Base-by-base conservation (phyloP, 805 yeast species). In the Saccharomycopsis schoenii region DNA sequence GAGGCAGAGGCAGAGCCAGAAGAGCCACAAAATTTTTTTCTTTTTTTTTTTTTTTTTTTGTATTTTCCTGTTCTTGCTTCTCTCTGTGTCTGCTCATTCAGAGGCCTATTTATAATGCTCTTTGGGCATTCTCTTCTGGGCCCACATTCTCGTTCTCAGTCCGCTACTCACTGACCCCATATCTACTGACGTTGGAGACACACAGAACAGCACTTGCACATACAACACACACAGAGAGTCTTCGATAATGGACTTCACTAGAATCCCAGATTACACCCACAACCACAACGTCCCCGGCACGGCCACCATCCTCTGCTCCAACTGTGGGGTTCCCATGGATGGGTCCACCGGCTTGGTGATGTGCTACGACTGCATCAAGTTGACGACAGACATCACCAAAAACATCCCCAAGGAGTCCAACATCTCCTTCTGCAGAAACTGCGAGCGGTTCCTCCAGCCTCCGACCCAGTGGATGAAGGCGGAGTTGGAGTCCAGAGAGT, bases 311-410 rank as follows among this genome's bases (percentile, higher is more conserved):
- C 83, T 94, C 62, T 94, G 99, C 79, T 91, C 96, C 76, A 90
- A 89, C 86, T 94, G 99, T 86, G 98, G 98, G 76, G 89, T 88
- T 61, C 97, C 98, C 54, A 89, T 94, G 83, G 98, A 94, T 71
- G 98, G 98, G 54, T 89, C 97, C 25, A 76, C 83, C 29, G 97
- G 97, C 14, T 76, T 92, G 61, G 96, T 91, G 34, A 90, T 93
- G 96, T 94, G 99, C 77, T 86, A 89, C 78, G 98, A 94, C 74
- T 94, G 99, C 83, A 89, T 94, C 71, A 89, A 90, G 73, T 77
- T 93, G 70, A 90, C 90, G 1, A 94, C 90, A 62, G 97, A 93
- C 72, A 90, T 94, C 68, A 91, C 99, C 1, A 90, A 86, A 67
- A 97, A 96, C 55, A 86, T 88, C 60, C 97, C 97, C 58, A 83